A percentile compares a stretch with the other conserved stretches of the same genome.
Conservation (phyloP, 768 basidiomycete species). For the Panaeolus cyanescens region DNA sequence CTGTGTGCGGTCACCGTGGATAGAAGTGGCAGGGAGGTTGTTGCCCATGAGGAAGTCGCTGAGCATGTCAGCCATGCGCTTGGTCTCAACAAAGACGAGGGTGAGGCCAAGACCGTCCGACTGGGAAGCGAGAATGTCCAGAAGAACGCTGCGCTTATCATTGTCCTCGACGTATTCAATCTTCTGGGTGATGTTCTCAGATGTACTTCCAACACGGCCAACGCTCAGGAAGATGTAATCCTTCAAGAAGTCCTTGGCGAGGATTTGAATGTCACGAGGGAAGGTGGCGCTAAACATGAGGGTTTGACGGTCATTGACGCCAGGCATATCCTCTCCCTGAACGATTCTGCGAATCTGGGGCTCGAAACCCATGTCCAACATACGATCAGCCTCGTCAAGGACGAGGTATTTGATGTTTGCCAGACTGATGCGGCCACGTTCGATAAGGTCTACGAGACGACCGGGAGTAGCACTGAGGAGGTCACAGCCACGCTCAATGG, state of each 20-base stretch:
- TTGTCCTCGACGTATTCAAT: slow-evolving; percentile 97
- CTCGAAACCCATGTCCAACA: slow-evolving; percentile 99
- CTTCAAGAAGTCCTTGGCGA: slow-evolving; percentile 94
- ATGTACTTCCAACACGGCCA: slow-evolving; percentile 96
- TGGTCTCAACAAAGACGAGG: slow-evolving; percentile 98
- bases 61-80: slow-evolving; percentile 98
- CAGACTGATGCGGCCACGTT: slow-evolving; percentile 95
- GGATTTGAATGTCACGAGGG: slow-evolving; percentile 97
- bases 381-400: slow-evolving; percentile 98
- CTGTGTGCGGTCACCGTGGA: slow-evolving; percentile 97
- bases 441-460: slow-evolving; percentile 97
- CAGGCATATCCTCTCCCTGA: slow-evolving; percentile 99
- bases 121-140: slow-evolving; percentile 90
- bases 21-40: slow-evolving; percentile 89
- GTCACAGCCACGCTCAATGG: slow-evolving; percentile 96
- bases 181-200: slow-evolving; percentile 99
- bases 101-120: slow-evolving; percentile 71
- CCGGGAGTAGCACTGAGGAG: slow-evolving; percentile 96
- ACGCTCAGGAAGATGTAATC: slow-evolving; percentile 99
- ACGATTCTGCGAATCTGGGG: slow-evolving; percentile 98
- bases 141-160: slow-evolving; percentile 95
- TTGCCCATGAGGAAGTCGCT: slow-evolving; percentile 92
- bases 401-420: slow-evolving; percentile 98
- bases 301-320: slow-evolving; percentile 86
- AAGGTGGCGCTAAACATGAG: slow-evolving; percentile 99